Base-by-base conservation (phyloP, 768 basidiomycete species). In the Tricholoma terreum region DNA sequence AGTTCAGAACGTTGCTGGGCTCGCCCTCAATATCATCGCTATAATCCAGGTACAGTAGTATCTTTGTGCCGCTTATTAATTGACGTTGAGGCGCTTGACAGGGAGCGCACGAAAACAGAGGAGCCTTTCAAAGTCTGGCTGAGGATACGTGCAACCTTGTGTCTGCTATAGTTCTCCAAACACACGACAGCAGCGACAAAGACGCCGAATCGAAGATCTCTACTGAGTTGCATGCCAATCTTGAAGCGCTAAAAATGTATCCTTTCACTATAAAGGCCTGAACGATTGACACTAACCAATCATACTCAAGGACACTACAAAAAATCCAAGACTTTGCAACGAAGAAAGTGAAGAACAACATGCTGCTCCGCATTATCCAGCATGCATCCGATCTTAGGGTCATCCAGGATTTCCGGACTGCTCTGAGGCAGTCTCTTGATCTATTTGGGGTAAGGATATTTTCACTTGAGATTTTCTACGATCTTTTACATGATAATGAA, bases 371-470 rank as follows among this genome's bases (percentile, higher is more conserved):
- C 6, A 56, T 66, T 6, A 40, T 70, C 3, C 35, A 54, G 22
- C 40, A 61, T 46, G 42, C 43, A 35, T 48, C 61, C 2, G 61
- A 68, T 35, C 48, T 51, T 8, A 35, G 24, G 24, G 61, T 62
- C 45, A 66, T 70, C n/a, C 52, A 56, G 40, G 57, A 58, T 22
- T 66, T 64, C 50, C 61, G 67, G 3, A 56, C 24, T 17, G 30
- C 46, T 33, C 21, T 70, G 22, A 62, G 61, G 36, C 61, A 66
- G 43, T 65, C 69, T 22, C 49, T 70, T 49, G 67, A 67, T 51
- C 55, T 66, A 30, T 70, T 70, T 33, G 64, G 66, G 36, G 69
- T 65, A 46, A 43, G 66, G 58, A 14, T 63, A 21, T 9, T n/a
- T 4, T 9, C 24, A n/a, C 2, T 21, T 10, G 24, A 48, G 4